Evolutionary conservation across 345 rosid species (phyloP), one percentile per base, ranked within the genome.

Genomic region (Populus euphratica): DNA sequence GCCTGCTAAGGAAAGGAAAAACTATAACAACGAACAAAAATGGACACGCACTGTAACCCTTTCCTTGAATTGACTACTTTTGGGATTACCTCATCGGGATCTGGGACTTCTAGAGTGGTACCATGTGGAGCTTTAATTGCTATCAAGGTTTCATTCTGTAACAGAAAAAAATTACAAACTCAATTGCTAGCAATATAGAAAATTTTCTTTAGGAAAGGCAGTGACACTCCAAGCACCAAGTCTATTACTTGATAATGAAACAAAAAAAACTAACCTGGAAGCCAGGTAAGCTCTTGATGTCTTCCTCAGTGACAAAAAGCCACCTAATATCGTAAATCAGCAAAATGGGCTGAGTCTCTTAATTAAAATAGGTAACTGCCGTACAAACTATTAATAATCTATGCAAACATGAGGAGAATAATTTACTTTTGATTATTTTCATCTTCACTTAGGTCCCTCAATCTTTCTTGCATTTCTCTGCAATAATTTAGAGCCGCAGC

Each of bases 61-160:
- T 72, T 29, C 41, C 52, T 33, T 67, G 43, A 2, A 72, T 78
- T 56, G 25, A 80, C 75, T 64, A 76, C 63, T 66, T 43, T 63
- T 73, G 27, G 65, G 81, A 78, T 82, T 88, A 96, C 98, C 97
- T 96, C 99, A 83, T 93, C 99, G 70, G 99, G 99, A 87, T 92
- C 99, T 50, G 99, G 99, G 79, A 96, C 99, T 86, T 96, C 99
- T 44, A 96, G 87, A 76, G 96, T 96, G 73, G 99, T 96, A 69
- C 97, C 99, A 81, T 96, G 99, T n/a, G 99, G 99, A 84, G 99
- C 99, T 84, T 93, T 93, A 47, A 93, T 92, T 44, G 98, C 98
- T 81, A 96, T 90, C 68, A 96, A 77, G 69, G 99, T 96, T 87
- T 96, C 97, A 80, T 93, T 93, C 98, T 96, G 84, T 72, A 29